A percentile compares a stretch with the other conserved stretches of the same genome.
Conservation (phyloP, 345 rosid genomes). For the Streptanthus diversifolius region DNA sequence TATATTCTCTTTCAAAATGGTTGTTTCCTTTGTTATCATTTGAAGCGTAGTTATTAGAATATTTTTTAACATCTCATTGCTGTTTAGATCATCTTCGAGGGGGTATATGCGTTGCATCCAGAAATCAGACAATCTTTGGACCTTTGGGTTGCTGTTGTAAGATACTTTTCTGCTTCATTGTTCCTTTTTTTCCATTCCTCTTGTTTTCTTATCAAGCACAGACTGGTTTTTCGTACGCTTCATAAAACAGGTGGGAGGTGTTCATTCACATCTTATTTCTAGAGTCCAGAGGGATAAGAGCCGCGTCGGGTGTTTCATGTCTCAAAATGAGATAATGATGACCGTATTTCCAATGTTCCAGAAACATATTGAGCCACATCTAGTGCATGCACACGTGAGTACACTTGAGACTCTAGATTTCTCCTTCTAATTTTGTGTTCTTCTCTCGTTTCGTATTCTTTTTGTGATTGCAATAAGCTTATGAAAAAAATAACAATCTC, state of each 20-base stretch:
- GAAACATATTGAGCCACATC: constrained; percentile 97
- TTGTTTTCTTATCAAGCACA: constrained; percentile 20
- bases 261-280: constrained; percentile 96
- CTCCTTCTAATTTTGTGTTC: constrained; percentile 4
- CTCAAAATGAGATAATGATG: constrained; percentile 99
- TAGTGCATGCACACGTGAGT: constrained; percentile 99
- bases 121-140: constrained; percentile 85
- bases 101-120: constrained; percentile 95
- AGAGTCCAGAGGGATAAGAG: constrained; percentile 99
- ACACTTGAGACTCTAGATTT: constrained; percentile 14
- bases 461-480: background rate
- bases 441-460: background rate
- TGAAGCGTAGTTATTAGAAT: background rate
- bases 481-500: background rate
- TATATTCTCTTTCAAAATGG: background rate
- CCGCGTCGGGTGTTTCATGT: constrained; percentile 76
- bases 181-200: constrained; percentile 1
- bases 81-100: constrained; percentile 89
- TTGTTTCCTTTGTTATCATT: background rate
- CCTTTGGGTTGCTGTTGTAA: constrained; percentile 98
- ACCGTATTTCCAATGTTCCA: constrained; percentile 98
- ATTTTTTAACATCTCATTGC: constrained; percentile 19
- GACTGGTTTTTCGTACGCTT: constrained; percentile 19
- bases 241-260: constrained; percentile 91
- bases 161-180: constrained; percentile 35